Conservation (phyloP, 169 alveolate genomes). For the Cryptosporidium baileyi region DNA sequence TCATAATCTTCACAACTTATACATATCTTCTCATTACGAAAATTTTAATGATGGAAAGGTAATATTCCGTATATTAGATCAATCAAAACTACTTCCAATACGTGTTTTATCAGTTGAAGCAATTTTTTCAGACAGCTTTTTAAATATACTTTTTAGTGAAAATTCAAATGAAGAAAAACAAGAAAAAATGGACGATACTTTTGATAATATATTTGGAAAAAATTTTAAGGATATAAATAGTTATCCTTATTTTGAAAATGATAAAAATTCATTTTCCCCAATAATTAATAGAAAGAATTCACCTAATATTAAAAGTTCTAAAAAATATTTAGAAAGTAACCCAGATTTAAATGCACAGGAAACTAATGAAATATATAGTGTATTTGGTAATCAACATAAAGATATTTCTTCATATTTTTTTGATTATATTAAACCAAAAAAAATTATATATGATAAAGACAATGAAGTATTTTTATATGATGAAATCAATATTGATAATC, state of each 20-base stretch:
- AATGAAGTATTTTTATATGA: neutral
- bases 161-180: constrained; percentile 1
- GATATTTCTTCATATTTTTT: constrained; percentile 20
- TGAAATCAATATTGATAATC: constrained; percentile 9
- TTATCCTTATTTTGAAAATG: neutral
- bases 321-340: neutral
- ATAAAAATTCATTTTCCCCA: neutral
- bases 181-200: neutral
- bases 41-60: constrained; percentile 44
- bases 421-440: constrained; percentile 38
- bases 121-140: constrained; percentile 40
- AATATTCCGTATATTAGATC: constrained; percentile 43
- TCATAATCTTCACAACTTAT: constrained; percentile 47
- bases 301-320: neutral
- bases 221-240: neutral
- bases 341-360: neutral
- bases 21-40: constrained; percentile 38
- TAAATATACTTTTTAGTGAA: neutral
- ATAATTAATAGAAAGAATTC: neutral
- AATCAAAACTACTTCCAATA: constrained; percentile 16
- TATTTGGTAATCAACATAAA: neutral
- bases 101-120: constrained; percentile 30
- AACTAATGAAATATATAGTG: neutral
- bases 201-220: constrained; percentile 4
- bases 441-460: neutral